A percentile compares a stretch with the other conserved stretches of the same genome.
These are phyloP conservation scores for Babesia bigemina DNA, from an alignment of 169 alveolate genomes.

Conservation along the genomic window DNA sequence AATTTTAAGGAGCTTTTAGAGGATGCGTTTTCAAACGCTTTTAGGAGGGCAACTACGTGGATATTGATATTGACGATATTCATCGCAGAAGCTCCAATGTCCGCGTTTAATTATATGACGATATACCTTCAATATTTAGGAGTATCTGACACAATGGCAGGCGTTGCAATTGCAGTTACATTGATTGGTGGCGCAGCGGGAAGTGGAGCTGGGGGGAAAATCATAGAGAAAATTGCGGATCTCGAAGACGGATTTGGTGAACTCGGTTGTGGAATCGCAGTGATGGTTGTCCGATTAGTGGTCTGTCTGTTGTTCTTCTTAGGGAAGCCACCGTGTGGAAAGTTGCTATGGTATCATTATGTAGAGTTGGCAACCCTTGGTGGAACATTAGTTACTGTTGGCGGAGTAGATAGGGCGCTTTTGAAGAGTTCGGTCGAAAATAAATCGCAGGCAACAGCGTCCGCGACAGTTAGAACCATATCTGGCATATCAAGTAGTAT, in stretches of 20 bases:
- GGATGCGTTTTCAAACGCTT: neutral
- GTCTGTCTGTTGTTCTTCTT: conserved; percentile 71
- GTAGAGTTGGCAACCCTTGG: conserved; percentile 81
- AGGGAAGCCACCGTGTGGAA: conserved; percentile 64
- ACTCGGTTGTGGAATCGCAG: conserved; percentile 79
- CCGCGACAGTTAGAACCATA: conserved; percentile 79
- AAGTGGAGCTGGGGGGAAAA: conserved; percentile 87
- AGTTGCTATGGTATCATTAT: conserved; percentile 55
- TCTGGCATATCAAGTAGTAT: conserved; percentile 87
- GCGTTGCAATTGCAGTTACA: conserved; percentile 80
- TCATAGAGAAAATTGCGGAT: conserved; percentile 80
- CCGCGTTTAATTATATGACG: conserved; percentile 85
- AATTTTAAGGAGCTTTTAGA: neutral
- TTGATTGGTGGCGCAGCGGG: conserved; percentile 88
- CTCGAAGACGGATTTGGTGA: conserved; percentile 82
- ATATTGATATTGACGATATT: conserved; percentile 1
- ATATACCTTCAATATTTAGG: conserved; percentile 89
- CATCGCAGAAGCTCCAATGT: conserved; percentile 87
- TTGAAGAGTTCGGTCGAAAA: conserved; percentile 86
- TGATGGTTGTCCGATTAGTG: conserved; percentile 75
- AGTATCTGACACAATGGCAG: conserved; percentile 84
- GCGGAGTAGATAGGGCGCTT: conserved; percentile 87
- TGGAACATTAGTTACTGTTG: conserved; percentile 86
- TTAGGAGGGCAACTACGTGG: neutral
- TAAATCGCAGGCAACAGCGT: conserved; percentile 83